These are phyloP conservation scores for Penicillium janthinellum DNA, from an alignment of 2,329 filamentous ascomycete species.

Conservation along the genomic window DNA sequence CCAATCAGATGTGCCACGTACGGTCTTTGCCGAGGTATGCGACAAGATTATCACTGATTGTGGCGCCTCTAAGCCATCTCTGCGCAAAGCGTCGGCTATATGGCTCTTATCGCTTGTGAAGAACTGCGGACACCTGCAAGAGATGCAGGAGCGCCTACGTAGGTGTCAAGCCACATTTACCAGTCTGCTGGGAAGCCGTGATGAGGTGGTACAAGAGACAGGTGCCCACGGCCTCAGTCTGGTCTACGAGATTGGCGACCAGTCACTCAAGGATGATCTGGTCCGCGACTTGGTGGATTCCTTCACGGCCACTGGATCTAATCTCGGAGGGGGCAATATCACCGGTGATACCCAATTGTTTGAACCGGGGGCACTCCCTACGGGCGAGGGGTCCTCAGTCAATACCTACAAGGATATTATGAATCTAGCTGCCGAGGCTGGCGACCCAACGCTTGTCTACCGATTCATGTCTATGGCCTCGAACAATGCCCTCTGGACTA, in stretches of 20 bases:
- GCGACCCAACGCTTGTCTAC: conserved; percentile 94
- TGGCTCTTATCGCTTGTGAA: conserved; percentile 93
- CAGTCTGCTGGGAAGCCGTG: conserved; percentile 79
- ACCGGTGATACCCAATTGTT: conserved; percentile 91
- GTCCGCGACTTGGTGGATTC: conserved; percentile 85
- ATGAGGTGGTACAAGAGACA: conserved; percentile 94
- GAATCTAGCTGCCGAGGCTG: conserved; percentile 90
- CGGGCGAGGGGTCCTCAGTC: conserved; percentile 82
- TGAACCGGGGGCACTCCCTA: conserved; percentile 85
- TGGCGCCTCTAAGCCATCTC: conserved; percentile 80
- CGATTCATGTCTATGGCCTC: conserved; percentile 97
- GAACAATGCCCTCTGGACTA: conserved; percentile 96
- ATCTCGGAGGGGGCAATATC: conserved; percentile 73
- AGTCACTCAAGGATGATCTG: conserved; percentile 75
- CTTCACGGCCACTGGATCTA: conserved; percentile 70
- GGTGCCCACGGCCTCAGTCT: conserved; percentile 87
- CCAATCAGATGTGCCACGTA: conserved; percentile 38
- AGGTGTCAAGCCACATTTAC: conserved; percentile 87
- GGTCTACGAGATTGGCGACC: conserved; percentile 90
- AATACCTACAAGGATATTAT: conserved; percentile 99
- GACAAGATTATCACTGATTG: conserved; percentile 76
- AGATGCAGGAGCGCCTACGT: conserved; percentile 73
- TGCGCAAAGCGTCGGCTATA: conserved; percentile 90
- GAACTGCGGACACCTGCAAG: conserved; percentile 76
- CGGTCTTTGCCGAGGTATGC: conserved; percentile 59